Evolutionary conservation across 163 green algal species (phyloP), one percentile per base, ranked within the genome.

Genomic region (Chloroidium sp.): DNA sequence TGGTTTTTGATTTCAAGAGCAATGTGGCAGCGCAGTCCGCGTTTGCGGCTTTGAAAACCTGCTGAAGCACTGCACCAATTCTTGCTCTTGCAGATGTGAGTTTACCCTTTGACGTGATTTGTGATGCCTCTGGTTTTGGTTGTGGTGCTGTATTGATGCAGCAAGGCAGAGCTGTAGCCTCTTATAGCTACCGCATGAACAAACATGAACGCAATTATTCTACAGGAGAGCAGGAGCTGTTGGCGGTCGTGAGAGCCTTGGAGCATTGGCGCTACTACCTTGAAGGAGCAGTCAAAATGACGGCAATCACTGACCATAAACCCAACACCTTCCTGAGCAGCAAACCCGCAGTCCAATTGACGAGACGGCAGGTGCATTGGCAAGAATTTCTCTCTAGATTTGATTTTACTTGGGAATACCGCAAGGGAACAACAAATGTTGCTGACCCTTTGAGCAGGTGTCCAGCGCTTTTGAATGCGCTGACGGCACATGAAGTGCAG

Each of bases 241-340:
- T 90, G 1, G 84, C 78, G 8, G 80, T 90, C 1, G 60, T 90
- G 0, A 64, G 85, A n/a, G 81, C 80, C 0, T 60, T 87, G 0
- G 36, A 76, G 1, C 76, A 76, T 10, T 91, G 79, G 80, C 74
- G 83, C 0, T 76, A 80, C 60, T 88, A 91, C 8, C 57, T 90
- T 0, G 59, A 86, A 10, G 80, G 80, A 1, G 12, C 36, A 36
- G 36, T 36, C 36, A 36, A 81, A 8, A 64, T 88, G 2, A 80
- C n/a, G 0, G 79, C 90, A 0, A 74, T 78, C 76, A 88, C 87
- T 68, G 87, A 92, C 78, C 84, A 92, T 68, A 62, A 80, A 36
- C 36, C 36, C 36, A 36, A 36, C 2, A 69, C 82, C 2, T 62
- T 88, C 2, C 74, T 68, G 0, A 80, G 78, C 68, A 78, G 91